Base-by-base conservation (phyloP, 768 basidiomycete species). In the Floccularia luteovirens region DNA sequence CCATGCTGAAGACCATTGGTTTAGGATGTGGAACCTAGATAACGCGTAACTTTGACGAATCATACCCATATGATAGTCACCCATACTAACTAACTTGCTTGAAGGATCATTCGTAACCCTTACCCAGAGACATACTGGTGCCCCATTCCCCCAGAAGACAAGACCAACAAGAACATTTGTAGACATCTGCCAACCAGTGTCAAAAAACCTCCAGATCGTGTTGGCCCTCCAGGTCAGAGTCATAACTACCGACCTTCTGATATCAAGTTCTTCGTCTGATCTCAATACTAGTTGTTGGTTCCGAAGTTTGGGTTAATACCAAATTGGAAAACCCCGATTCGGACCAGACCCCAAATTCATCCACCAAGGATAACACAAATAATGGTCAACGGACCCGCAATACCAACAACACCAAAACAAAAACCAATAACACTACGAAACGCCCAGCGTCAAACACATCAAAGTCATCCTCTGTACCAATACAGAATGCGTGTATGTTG, bases 71-170 rank as follows among this genome's bases (percentile, higher is more conserved):
- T 34, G 12, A 38, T 23, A 22, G 22, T 31, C 34, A 31, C 5
- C 12, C 24, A 28, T n/a, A 8, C 22, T 43, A 42, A 24, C 36
- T 38, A 21, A 46, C 27, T 17, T 11, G 23, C 21, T 28, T 6
- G 22, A 28, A 63, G 59, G 1, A 40, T 52, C 12, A 53, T 72
- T 39, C 40, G 44, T 10, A 45, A 55, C 21, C 68, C 67, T 2
- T 74, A 73, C 46, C 72, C 71, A 1, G 25, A 39, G 3, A 64
- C 69, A 0, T 39, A 49, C 16, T 70, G 66, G 62, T 73, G 72
- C 41, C 42, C 50, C 1, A 48, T 56, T 6, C 72, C 70, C 4
- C 40, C 44, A 3, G 69, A 72, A 52, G 67, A 72, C 50, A 54
- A 44, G 32, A 72, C 70, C 4, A 63, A 64, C 52, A 67, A 67